Percentiles rank a stretch among this genome's conserved stretches.
These are phyloP conservation scores for Pinus albicaulis DNA, from an alignment of 75 land plant genomes.

Conservation along the genomic window DNA sequence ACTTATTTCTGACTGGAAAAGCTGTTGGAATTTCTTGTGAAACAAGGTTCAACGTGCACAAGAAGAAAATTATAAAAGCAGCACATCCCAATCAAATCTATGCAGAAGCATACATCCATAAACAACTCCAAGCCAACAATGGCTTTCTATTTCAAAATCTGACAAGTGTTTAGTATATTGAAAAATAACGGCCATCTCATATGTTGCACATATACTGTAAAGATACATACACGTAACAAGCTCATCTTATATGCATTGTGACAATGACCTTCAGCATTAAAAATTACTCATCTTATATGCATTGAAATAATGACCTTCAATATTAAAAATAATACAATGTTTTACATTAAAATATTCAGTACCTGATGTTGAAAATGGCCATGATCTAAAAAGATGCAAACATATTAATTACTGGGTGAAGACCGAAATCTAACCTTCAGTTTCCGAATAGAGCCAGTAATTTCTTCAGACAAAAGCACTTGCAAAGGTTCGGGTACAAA, in stretches of 20 bases:
- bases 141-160: not conserved
- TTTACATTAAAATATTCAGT: not conserved
- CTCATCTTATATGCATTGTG: not conserved
- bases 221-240: not conserved
- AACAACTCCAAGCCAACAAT: not conserved
- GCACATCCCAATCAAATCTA: not conserved
- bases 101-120: too few species aligned
- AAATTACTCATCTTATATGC: not conserved
- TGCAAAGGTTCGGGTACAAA: constrained; percentile 85
- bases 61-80: not conserved
- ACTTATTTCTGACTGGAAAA: not conserved
- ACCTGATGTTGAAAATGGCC: not conserved
- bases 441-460: constrained; percentile 86
- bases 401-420: not conserved
- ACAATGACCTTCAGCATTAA: not conserved
- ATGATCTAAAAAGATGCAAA: not conserved
- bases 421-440: constrained; percentile 50
- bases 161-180: not conserved
- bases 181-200: not conserved
- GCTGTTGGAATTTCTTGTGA: not conserved
- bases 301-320: not conserved
- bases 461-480: constrained; percentile 86
- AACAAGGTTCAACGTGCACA: not conserved
- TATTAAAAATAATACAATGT: not conserved
- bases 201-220: not conserved